These are phyloP conservation scores for Eucalyptus guilfoylei DNA, from an alignment of 345 rosid species.

Conservation along the genomic window DNA sequence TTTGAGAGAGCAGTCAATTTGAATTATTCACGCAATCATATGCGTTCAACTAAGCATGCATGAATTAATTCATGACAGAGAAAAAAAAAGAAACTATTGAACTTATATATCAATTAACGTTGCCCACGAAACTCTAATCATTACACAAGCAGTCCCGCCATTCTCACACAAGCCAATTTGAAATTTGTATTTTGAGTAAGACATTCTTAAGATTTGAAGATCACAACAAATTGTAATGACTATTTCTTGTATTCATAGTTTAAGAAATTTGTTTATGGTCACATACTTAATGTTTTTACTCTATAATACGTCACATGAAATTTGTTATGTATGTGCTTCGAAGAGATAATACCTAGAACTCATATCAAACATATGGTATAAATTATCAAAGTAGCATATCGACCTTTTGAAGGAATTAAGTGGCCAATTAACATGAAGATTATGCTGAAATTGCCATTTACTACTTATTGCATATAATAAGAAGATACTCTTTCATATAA, in stretches of 20 bases:
- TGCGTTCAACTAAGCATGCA: not conserved
- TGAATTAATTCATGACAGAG: not conserved
- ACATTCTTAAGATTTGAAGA: not conserved
- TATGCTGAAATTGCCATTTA: not conserved
- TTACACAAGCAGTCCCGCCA: not conserved
- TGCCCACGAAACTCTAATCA: not conserved
- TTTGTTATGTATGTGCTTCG: not conserved
- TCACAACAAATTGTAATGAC: not conserved
- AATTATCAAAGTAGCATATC: not conserved
- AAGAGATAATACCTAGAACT: not conserved
- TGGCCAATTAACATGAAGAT: not conserved
- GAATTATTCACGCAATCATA: not conserved
- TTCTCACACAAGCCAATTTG: not conserved
- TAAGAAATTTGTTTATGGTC: not conserved
- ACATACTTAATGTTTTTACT: not conserved
- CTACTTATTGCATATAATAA: not conserved
- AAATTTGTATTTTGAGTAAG: not conserved
- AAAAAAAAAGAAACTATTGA: not conserved
- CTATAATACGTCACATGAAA: not conserved
- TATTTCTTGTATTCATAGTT: not conserved
- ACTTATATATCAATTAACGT: not conserved
- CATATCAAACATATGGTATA: not conserved
- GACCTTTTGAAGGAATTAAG: not conserved
- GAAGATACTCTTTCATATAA: not conserved
- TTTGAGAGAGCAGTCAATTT: not conserved